Percentiles rank a stretch among this genome's conserved stretches.
These are phyloP conservation scores for Xerocomellus amylosporus DNA, from an alignment of 768 basidiomycete genomes.

Conservation along the genomic window DNA sequence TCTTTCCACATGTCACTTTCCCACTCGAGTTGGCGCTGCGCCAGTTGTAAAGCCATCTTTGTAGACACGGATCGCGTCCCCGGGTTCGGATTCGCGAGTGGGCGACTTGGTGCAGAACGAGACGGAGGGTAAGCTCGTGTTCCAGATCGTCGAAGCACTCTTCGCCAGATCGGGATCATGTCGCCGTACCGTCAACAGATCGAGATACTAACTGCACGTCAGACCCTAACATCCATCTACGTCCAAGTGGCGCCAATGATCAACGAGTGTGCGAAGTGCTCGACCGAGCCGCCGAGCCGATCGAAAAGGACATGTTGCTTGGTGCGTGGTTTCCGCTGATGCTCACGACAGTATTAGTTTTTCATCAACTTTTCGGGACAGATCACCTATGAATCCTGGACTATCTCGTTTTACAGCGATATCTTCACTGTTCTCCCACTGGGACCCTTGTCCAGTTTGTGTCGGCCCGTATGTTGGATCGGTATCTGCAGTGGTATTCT, in stretches of 20 bases:
- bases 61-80: conserved; percentile 88
- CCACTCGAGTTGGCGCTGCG: not conserved
- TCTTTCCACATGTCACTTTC: not conserved
- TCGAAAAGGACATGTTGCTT: too few species aligned
- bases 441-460: conserved; percentile 99
- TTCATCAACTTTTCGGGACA: too few species aligned
- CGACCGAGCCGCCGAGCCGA: too few species aligned
- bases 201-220: too few species aligned
- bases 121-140: conserved; percentile 67
- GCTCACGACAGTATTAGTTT: too few species aligned
- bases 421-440: conserved; percentile 92
- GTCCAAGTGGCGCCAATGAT: too few species aligned
- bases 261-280: too few species aligned
- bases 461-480: conserved; percentile 91
- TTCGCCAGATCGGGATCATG: conserved; percentile 81
- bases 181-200: conserved; percentile 95
- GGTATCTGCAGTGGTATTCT: conserved; percentile 96
- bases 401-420: conserved; percentile 94
- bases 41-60: conserved; percentile 83
- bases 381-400: conserved; percentile 99
- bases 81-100: conserved; percentile 72
- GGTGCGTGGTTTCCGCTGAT: too few species aligned
- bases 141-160: conserved; percentile 67
- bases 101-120: conserved; percentile 92
- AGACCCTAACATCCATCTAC: too few species aligned